phyloP scores from a whole-genome alignment of 805 yeast genomes.

The Candida schatavii region DNA sequence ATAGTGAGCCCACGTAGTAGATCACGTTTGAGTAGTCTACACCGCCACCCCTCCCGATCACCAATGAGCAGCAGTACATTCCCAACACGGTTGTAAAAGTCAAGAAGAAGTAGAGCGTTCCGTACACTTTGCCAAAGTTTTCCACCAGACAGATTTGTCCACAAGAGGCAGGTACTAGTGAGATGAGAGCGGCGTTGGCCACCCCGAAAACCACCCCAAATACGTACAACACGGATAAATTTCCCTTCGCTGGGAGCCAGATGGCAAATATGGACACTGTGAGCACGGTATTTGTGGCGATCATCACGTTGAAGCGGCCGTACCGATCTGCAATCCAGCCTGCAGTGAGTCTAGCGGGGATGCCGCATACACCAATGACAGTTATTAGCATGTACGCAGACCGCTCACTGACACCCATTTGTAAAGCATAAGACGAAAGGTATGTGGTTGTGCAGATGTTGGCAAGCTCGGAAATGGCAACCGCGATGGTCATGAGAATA shows the following conservation, averaged over 20 bases:
- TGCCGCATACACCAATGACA: slow-evolving; percentile 44
- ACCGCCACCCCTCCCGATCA: slow-evolving; percentile 21
- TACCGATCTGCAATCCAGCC: slow-evolving; percentile 30
- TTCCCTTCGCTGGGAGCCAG: slow-evolving; percentile 26
- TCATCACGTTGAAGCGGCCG: slow-evolving; percentile 54
- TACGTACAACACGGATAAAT: slow-evolving; percentile 35
- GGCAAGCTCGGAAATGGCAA: slow-evolving; percentile 45
- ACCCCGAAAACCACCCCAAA: slow-evolving; percentile 54
- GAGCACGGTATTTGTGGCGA: slow-evolving; percentile 28
- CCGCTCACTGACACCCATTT: slow-evolving; percentile 42
- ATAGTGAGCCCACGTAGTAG: slow-evolving; percentile 41
- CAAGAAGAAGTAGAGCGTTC: slow-evolving; percentile 46
- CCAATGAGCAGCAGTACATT: slow-evolving; percentile 24
- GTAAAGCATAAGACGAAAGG: slow-evolving; percentile 51
- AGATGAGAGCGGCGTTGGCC: slow-evolving; percentile 52
- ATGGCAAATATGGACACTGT: slow-evolving; percentile 29
- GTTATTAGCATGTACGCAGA: slow-evolving; percentile 48
- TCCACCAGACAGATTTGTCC: slow-evolving; percentile 57
- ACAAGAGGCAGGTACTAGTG: slow-evolving; percentile 57
- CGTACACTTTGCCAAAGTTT: slow-evolving; percentile 54
- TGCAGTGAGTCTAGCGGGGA: slow-evolving; percentile 31
- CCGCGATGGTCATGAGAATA: slow-evolving; percentile 40
- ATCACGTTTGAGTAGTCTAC: slow-evolving; percentile 42
- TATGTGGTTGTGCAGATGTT: slow-evolving; percentile 48
- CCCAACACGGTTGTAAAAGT: slow-evolving; percentile 29